phyloP scores from a whole-genome alignment of 805 yeast genomes.

The Lachancea waltii region DNA sequence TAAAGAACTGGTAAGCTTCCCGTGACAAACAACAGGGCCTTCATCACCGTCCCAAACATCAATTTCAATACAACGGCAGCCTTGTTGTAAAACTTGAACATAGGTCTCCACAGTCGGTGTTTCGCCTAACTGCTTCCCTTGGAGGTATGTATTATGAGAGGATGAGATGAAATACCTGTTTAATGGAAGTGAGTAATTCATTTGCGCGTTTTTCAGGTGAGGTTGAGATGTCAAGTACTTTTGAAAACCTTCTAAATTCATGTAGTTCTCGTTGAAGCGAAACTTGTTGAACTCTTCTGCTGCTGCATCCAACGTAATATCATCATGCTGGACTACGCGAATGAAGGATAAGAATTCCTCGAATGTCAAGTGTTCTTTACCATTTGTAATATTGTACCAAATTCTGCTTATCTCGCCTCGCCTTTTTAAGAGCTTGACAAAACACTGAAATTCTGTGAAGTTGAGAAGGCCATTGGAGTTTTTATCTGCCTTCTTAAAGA shows the following conservation, averaged over 20 bases:
- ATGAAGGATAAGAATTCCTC: constrained; percentile 41
- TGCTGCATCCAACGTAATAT: constrained; percentile 28
- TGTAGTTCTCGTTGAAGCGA: constrained; percentile 19
- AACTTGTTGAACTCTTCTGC: constrained; percentile 33
- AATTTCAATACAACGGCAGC: constrained; percentile 91
- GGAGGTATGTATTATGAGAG: constrained; percentile 87
- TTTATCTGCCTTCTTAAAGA: constrained; percentile 51
- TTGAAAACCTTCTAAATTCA: constrained; percentile 20
- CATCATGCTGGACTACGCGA: constrained; percentile 42
- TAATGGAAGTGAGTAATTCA: constrained; percentile 55
- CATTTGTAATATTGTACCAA: constrained; percentile 36
- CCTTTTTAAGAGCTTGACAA: constrained; percentile 60
- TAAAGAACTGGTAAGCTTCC: constrained; percentile 75
- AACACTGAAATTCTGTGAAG: constrained; percentile 67
- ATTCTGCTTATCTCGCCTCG: constrained; percentile 55
- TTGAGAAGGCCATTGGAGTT: constrained; percentile 46
- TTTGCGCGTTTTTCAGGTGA: constrained; percentile 16
- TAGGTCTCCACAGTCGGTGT: constrained; percentile 87
- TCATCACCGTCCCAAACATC: constrained; percentile 87
- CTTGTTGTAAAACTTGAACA: constrained; percentile 76
- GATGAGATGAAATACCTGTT: constrained; percentile 87
- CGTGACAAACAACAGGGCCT: constrained; percentile 89
- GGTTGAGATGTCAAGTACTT: constrained; percentile 31
- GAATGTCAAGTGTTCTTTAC: constrained; percentile 21
- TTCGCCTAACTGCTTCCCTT: constrained; percentile 85